Conservation (phyloP, 148 eudicot species). For the Arbutus unedo region DNA sequence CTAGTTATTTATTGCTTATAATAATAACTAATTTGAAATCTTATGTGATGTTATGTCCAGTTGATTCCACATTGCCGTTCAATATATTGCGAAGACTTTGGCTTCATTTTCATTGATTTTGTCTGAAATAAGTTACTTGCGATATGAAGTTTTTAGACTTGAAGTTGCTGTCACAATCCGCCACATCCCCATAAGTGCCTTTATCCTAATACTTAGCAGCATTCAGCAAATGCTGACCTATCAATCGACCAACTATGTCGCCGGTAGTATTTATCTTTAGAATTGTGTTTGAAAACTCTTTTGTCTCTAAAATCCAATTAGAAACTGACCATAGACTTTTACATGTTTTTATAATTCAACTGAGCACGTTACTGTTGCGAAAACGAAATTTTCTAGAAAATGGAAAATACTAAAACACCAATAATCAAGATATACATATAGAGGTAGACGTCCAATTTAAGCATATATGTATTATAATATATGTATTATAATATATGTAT, state of each 20-base stretch:
- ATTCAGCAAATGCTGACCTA: neutral
- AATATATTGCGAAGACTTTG: neutral
- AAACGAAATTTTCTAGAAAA: neutral
- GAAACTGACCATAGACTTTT: no score
- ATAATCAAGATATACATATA: neutral
- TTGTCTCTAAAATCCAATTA: no score
- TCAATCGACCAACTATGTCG: neutral
- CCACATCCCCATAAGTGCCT: neutral
- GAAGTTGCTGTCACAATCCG: neutral
- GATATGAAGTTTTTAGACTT: neutral
- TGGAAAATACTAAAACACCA: neutral
- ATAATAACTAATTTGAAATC: no score
- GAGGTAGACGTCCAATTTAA: neutral
- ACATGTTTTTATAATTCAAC: no score
- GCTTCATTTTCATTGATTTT: neutral
- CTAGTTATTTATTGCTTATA: no score
- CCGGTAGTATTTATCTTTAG: no score
- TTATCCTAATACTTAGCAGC: slow-evolving; percentile 1
- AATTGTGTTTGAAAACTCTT: no score
- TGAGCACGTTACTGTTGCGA: neutral
- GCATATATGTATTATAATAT: no score
- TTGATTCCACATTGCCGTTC: no score
- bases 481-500: no score
- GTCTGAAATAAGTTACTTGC: neutral
- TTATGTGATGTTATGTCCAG: no score